These are phyloP conservation scores for Acacia crassicarpa DNA, from an alignment of 306 rosid species.

Conservation along the genomic window DNA sequence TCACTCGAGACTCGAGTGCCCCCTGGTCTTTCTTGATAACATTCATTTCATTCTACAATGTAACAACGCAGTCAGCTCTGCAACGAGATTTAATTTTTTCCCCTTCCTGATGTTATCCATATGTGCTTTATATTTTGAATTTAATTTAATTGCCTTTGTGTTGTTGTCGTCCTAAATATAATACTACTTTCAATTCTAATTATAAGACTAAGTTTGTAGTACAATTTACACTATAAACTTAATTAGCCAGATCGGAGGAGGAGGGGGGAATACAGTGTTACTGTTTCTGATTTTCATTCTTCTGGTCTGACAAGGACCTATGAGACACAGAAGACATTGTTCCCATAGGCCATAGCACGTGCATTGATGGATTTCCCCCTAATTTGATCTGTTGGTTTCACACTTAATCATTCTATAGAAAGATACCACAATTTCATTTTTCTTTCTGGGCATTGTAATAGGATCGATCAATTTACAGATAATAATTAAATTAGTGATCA, in stretches of 20 bases:
- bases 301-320: neutral
- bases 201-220: neutral
- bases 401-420: neutral
- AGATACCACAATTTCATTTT: neutral
- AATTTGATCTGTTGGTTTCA: neutral
- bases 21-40: neutral
- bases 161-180: too few species aligned
- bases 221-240: too few species aligned
- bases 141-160: too few species aligned
- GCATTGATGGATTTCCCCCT: neutral
- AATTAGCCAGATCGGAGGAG: too few species aligned
- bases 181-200: too few species aligned
- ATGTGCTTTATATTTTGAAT: too few species aligned
- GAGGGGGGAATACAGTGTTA: too few species aligned
- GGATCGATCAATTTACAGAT: neutral
- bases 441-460: neutral
- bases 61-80: too few species aligned
- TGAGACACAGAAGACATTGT: neutral
- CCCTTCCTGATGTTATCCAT: too few species aligned
- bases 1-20: neutral
- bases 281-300: neutral
- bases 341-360: neutral
- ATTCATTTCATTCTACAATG: neutral
- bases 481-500: neutral
- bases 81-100: too few species aligned